A percentile compares a stretch with the other conserved stretches of the same genome.
phyloP scores from a whole-genome alignment of 148 eudicot species.

The Rhododendron vialii region DNA sequence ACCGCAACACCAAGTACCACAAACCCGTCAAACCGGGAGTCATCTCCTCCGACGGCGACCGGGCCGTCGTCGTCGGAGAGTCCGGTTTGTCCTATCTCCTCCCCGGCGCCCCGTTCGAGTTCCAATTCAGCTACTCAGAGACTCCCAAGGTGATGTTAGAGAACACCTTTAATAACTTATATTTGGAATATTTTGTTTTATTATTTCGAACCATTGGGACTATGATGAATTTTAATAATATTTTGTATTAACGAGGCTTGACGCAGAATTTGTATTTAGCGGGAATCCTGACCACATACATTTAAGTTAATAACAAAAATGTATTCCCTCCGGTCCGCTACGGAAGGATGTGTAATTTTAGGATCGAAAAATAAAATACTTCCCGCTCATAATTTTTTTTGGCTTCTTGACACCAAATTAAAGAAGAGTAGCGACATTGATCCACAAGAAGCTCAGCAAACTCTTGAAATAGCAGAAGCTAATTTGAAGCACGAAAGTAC shows the following conservation, averaged over 20 bases:
- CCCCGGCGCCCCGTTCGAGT: conserved; percentile 91
- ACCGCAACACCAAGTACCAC: background rate
- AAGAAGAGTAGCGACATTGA: too few species aligned
- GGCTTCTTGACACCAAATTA: too few species aligned
- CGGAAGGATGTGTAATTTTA: too few species aligned
- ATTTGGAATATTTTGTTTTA: background rate
- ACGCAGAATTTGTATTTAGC: background rate
- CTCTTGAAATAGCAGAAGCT: too few species aligned
- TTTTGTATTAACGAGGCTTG: too few species aligned
- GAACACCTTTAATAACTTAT: background rate
- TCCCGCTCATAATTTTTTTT: too few species aligned
- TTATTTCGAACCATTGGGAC: background rate
- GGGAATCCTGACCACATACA: background rate
- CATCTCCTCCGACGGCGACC: background rate
- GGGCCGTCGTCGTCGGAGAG: background rate
- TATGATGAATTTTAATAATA: background rate
- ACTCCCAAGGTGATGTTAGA: conserved; percentile 48
- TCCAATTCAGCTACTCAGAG: conserved; percentile 88
- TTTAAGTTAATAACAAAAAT: too few species aligned
- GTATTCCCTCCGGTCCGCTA: too few species aligned
- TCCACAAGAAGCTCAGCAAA: too few species aligned
- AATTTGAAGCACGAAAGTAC: too few species aligned
- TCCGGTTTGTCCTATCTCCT: conserved; percentile 46
- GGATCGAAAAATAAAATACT: too few species aligned
- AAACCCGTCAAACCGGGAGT: background rate